These are phyloP conservation scores for Yamadazyma atlantica DNA, from an alignment of 1,139 yeast species.

Conservation along the genomic window DNA sequence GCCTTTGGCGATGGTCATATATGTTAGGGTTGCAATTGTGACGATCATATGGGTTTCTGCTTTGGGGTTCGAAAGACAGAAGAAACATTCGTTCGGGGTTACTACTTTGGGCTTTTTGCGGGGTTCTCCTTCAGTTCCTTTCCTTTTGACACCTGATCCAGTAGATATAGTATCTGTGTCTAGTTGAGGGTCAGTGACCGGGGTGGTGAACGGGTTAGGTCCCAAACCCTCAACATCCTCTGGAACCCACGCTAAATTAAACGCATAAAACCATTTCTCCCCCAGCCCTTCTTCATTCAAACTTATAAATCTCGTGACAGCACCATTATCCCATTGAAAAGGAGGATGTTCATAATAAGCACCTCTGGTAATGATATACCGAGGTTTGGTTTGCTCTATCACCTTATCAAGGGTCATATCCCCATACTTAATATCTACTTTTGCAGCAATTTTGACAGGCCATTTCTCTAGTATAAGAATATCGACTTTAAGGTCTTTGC, in stretches of 20 bases:
- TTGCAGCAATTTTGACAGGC: conserved; percentile 51
- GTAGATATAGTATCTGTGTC: too few relatives aligned
- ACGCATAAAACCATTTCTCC: conserved; percentile 73
- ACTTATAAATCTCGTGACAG: conserved; percentile 61
- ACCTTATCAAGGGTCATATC: conserved; percentile 44
- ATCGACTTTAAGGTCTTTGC: conserved; percentile 39
- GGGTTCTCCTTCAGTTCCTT: not conserved
- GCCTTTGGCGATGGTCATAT: conserved; percentile 83
- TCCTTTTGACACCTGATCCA: conserved; percentile 11
- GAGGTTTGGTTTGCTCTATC: conserved; percentile 48
- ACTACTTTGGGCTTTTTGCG: conserved; percentile 31
- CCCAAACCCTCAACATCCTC: too few relatives aligned
- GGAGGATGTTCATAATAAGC: conserved; percentile 58
- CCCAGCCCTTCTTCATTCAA: conserved; percentile 57
- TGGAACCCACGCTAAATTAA: conserved; percentile 35
- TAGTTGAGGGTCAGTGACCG: too few relatives aligned
- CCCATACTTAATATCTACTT: conserved; percentile 17
- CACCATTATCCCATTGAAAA: conserved; percentile 50
- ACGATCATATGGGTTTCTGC: conserved; percentile 80
- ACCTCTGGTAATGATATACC: conserved; percentile 64
- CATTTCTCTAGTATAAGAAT: conserved; percentile 59
- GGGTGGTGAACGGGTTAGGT: too few relatives aligned
- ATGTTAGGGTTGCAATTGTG: conserved; percentile 65
- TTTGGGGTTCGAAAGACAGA: conserved; percentile 79
- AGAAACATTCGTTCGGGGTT: conserved; percentile 66